Conservation (phyloP, 345 rosid genomes). For the Syzygium grande region DNA sequence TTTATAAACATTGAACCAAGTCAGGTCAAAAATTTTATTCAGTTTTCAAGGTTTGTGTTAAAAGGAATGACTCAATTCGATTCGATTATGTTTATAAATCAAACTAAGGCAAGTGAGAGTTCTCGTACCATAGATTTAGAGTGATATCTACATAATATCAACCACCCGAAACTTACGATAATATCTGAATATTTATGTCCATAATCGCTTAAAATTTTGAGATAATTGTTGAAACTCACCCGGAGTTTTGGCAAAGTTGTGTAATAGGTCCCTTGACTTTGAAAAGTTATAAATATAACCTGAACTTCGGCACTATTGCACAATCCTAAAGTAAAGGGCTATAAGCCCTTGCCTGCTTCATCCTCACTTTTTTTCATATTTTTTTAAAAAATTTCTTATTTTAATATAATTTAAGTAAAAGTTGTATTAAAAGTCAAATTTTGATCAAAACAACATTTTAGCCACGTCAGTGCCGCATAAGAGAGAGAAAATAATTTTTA, state of each 20-base stretch:
- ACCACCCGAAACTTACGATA: not conserved
- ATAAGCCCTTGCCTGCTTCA: too few species aligned
- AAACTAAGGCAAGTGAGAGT: not conserved
- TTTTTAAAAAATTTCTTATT: too few species aligned
- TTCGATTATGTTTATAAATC: not conserved
- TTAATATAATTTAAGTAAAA: too few species aligned
- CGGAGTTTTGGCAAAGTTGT: not conserved
- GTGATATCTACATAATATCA: not conserved
- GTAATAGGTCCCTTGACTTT: not conserved
- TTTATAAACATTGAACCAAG: not conserved
- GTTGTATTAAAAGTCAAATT: too few species aligned
- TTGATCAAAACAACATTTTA: too few species aligned
- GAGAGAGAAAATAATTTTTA: too few species aligned
- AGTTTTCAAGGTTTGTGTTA: not conserved
- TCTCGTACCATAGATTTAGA: fast-evolving
- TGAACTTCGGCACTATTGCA: too few species aligned
- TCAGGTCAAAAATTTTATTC: not conserved
- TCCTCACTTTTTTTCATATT: too few species aligned
- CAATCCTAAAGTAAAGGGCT: too few species aligned
- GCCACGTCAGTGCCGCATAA: too few species aligned
- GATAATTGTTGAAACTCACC: not conserved
- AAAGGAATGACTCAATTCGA: not conserved
- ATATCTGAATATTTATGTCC: not conserved
- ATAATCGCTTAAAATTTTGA: fast-evolving
- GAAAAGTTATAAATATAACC: not conserved